Conservation (phyloP, 1,284 basidiomycete species). For the Moesziomyces globuligerus region DNA sequence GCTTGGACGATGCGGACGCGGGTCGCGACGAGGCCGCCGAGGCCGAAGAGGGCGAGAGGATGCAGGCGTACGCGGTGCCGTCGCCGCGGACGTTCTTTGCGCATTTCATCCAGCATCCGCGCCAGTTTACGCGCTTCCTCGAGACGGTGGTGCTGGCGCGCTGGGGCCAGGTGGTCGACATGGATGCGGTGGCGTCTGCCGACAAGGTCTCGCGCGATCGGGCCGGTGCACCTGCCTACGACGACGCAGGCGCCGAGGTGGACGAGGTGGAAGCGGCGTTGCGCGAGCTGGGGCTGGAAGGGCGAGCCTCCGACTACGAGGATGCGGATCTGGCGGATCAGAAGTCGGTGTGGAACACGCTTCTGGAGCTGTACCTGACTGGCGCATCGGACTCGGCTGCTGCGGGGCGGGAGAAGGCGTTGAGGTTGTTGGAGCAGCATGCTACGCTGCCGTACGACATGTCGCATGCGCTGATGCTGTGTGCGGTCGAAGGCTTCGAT, state of each 20-base stretch:
- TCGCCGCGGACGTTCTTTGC: slow-evolving; percentile 90
- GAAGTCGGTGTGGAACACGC: slow-evolving; percentile 91
- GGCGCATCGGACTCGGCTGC: slow-evolving; percentile 63
- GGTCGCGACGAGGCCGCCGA: neutral
- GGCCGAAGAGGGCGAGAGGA: slow-evolving; percentile 10
- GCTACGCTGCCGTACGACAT: slow-evolving; percentile 79
- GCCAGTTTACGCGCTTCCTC: slow-evolving; percentile 84
- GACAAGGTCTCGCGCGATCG: slow-evolving; percentile 12
- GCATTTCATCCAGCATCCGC: slow-evolving; percentile 89
- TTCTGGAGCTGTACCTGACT: slow-evolving; percentile 90
- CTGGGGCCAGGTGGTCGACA: slow-evolving; percentile 81
- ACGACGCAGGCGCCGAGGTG: slow-evolving; percentile 7
- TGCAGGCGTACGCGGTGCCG: slow-evolving; percentile 72
- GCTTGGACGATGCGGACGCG: slow-evolving; percentile 9
- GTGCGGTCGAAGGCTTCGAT: slow-evolving; percentile 83
- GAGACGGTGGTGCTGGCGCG: slow-evolving; percentile 83
- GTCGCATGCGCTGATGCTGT: slow-evolving; percentile 90
- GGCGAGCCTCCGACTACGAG: slow-evolving; percentile 68
- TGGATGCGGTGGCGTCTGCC: slow-evolving; percentile 22
- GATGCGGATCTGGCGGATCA: slow-evolving; percentile 78
- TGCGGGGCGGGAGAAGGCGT: slow-evolving; percentile 32
- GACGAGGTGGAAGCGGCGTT: slow-evolving; percentile 25
- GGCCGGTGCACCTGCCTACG: slow-evolving; percentile 16
- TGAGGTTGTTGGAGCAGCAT: slow-evolving; percentile 56
- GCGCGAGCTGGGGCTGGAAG: slow-evolving; percentile 21